Base-by-base conservation (phyloP, 352 stramenopile species). In the Pythium monospermum region DNA sequence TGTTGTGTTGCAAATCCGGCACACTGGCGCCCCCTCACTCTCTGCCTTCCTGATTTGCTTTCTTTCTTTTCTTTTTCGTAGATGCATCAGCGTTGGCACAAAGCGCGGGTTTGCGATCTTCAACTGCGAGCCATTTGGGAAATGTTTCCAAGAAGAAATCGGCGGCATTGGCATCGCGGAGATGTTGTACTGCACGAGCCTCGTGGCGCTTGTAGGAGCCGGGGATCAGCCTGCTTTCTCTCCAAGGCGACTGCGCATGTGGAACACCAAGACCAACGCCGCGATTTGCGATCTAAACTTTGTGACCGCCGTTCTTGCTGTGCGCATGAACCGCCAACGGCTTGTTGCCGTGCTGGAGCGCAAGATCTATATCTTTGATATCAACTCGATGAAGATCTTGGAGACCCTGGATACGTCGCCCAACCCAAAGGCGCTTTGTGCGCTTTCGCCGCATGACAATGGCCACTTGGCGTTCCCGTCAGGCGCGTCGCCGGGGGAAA, bases 241-340 rank as follows among this genome's bases (percentile, higher is more conserved):
- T 19, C 88, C 89, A 4, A 74, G 89, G 4, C 64, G 88, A n/a
- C 57, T 97, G 49, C 84, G 86, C 26, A 76, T 97, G 32, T 96
- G 88, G 85, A 96, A 97, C 61, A 96, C 87, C 44, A 96, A 95
- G 65, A 96, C 85, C 15, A 72, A 77, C 30, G 67, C 78, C 23
- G 83, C 85, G 21, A 95, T 97, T 53, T 97, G 87, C 59, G 89
- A 97, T 49, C 67, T 97, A 19, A 96, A 96, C 64, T 97, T 97
- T 58, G 70, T 94, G 39, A 95, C 88, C 6, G 76, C 78, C 6
- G 87, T 97, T 45, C 59, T 96, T 19, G 85, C 80, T 30, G 89
- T 97, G 45, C 83, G 83, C 59, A 91, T 97, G 76, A 97, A 97
- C 61, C 82, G 84, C 23, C 85, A 95, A 61, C 80, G 88, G 36